These are phyloP conservation scores for Sphagnum tenellum DNA, from an alignment of 225 moss, liverwort and hornwort species.

Conservation along the genomic window DNA sequence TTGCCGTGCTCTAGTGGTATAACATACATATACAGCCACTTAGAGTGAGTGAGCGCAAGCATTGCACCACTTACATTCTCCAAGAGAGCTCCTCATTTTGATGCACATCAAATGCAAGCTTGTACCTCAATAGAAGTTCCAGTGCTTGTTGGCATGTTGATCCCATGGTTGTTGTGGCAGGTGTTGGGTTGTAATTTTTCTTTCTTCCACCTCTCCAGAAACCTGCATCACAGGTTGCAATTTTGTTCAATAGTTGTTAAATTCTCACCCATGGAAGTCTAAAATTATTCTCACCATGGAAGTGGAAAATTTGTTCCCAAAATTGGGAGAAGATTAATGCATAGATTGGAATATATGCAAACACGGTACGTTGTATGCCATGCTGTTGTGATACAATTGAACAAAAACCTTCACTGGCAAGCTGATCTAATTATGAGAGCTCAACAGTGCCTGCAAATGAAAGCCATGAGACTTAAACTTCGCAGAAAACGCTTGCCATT, in stretches of 20 bases:
- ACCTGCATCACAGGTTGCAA: too few relatives aligned
- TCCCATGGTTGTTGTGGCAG: constrained; percentile 48
- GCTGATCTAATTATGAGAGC: not conserved
- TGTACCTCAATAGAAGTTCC: not conserved
- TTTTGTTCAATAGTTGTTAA: too few relatives aligned
- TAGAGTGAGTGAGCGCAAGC: not conserved
- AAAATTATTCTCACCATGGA: too few relatives aligned
- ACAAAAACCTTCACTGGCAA: too few relatives aligned
- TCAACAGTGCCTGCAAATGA: constrained; percentile 19
- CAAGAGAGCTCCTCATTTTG: constrained; percentile 31
- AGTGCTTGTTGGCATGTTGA: constrained; percentile 55
- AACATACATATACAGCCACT: too few relatives aligned
- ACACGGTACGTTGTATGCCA: constrained; percentile 51
- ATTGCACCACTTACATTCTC: constrained; percentile 30
- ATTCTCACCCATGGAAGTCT: too few relatives aligned
- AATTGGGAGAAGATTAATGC: too few relatives aligned
- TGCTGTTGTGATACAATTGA: constrained; percentile 23
- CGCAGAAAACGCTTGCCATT: too few relatives aligned
- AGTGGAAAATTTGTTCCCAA: too few relatives aligned
- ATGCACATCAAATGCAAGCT: not conserved
- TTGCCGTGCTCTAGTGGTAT: constrained; percentile 44
- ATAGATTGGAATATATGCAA: constrained; percentile 37
- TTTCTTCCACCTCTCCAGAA: too few relatives aligned
- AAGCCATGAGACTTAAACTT: constrained; percentile 14
- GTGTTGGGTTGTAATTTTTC: constrained; percentile 22